These are phyloP conservation scores for Lactifluus hygrophoroides DNA, from an alignment of 768 basidiomycete genomes.

Conservation along the genomic window DNA sequence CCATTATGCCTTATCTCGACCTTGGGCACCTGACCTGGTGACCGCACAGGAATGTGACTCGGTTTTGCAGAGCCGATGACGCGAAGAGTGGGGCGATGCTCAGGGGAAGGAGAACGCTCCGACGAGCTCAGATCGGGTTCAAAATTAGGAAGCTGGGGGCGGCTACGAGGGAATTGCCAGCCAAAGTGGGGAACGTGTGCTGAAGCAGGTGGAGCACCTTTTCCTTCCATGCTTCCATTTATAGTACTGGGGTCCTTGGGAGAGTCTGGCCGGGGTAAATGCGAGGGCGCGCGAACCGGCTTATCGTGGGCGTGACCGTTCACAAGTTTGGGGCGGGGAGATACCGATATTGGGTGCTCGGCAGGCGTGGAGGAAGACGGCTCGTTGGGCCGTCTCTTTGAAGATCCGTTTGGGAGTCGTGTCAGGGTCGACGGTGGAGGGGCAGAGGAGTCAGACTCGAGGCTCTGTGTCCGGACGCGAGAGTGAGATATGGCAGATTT, in stretches of 20 bases:
- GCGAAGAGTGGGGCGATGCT: constrained; percentile 23
- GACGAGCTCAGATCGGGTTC: constrained; percentile 30
- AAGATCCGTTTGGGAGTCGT: not conserved
- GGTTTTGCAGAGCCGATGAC: constrained; percentile 22
- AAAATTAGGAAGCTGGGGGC: constrained; percentile 32
- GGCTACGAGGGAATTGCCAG: constrained; percentile 33
- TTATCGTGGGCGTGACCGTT: constrained; percentile 3
- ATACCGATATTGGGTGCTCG: not conserved
- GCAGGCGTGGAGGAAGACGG: not conserved
- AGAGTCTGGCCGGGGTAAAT: constrained; percentile 4
- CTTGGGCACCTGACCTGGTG: constrained; percentile 29
- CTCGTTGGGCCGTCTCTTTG: not conserved
- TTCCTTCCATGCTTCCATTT: constrained; percentile 8
- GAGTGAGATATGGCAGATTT: constrained; percentile 16
- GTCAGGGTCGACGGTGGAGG: not conserved
- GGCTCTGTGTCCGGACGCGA: constrained; percentile 14
- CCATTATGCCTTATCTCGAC: constrained; percentile 17
- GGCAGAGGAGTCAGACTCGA: constrained; percentile 1
- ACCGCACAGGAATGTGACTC: constrained; percentile 40
- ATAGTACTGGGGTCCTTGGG: not conserved
- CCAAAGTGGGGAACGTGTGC: constrained; percentile 27
- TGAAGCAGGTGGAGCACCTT: constrained; percentile 8
- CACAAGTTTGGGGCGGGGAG: not conserved
- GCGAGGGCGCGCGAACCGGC: not conserved
- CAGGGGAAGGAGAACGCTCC: constrained; percentile 21